Base-by-base conservation (phyloP, 495 filamentous ascomycete species). In the Talaromyces nanjingensis region DNA sequence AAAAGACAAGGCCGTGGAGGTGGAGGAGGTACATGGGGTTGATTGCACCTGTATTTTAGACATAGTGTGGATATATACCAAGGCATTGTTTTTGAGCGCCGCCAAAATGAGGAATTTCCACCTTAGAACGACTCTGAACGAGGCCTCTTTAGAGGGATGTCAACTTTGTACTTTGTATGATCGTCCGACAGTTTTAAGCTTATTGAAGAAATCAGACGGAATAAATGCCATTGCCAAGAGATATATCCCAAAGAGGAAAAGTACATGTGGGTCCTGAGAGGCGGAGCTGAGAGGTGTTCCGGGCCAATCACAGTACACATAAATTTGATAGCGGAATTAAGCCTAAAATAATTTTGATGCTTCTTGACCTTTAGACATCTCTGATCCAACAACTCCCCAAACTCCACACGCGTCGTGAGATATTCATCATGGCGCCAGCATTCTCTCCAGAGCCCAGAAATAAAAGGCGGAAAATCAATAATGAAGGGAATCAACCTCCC, bases 11-110 rank as follows among this genome's bases (percentile, higher is more conserved):
- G 93, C 25, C 83, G 94, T 64, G 89, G 91, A 71, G 94, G 93
- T 62, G 94, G 94, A 61, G 91, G 91, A 69, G 92, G 92, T 65
- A 98, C 94, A 27, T 98, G 94, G 94, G 94, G 94, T 72, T 98
- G 37, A 45, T 20, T 33, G 4, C 37, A n/a, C 8, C 27, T 33
- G 16, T 58, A 33, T 58, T 31, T 18, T 29, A 31, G 29, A 2
- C 16, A 31, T 31, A 12, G 1, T 54, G 24, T 6, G 20, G 8
- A 22, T 22, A 54, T 54, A 22, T 54, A 27, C 24, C 52, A 54
- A 37, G 33, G 3, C 33, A 37, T 37, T 37, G 29, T 31, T 31
- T 31, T 31, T 31, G 29, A 31, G 7, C 29, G 29, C 29, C 29
- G 29, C 6, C 29, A 31, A 31, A 31, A 31, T 7, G 29, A 31